Evolutionary conservation across 2,329 filamentous ascomycete genomes (phyloP).

Genomic region (Diaporthe destruens): DNA sequence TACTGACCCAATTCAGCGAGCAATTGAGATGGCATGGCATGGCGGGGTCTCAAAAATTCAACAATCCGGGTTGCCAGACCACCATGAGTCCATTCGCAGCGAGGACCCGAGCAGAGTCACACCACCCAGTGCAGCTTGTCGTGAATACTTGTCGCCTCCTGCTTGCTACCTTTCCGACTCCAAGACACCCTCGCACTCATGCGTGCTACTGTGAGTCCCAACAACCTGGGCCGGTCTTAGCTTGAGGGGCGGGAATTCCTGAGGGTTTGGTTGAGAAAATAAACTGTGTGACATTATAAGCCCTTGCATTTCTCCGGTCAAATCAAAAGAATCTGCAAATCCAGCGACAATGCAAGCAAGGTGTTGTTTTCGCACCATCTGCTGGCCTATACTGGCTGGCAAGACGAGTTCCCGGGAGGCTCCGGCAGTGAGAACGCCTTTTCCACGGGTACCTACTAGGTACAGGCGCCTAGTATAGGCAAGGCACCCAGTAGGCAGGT

Average conservation of each 20-base stretch:
- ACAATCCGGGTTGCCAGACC: neutral
- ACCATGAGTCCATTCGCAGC: conserved; percentile 17
- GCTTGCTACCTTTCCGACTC: neutral
- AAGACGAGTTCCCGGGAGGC: neutral
- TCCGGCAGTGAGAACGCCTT: neutral
- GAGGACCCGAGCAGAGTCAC: conserved; percentile 17
- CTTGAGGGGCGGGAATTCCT: neutral
- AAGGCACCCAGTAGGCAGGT: neutral
- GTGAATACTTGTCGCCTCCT: neutral
- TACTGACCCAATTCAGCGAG: conserved; percentile 34
- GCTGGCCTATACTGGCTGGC: neutral
- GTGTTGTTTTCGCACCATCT: conserved; percentile 23
- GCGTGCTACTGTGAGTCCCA: conserved; percentile 4
- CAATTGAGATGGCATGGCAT: conserved; percentile 37
- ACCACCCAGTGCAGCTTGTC: conserved; percentile 1
- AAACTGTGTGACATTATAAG: neutral
- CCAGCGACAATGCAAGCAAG: neutral
- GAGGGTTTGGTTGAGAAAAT: neutral
- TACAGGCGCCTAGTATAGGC: too few relatives aligned
- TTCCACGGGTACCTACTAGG: too few relatives aligned
- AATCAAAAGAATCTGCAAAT: neutral
- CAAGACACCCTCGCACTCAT: neutral
- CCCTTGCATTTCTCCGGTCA: neutral
- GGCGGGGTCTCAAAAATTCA: conserved; percentile 30
- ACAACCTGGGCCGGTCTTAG: neutral